phyloP scores from a whole-genome alignment of 495 filamentous ascomycete genomes.

The Chaetomium fimeti region DNA sequence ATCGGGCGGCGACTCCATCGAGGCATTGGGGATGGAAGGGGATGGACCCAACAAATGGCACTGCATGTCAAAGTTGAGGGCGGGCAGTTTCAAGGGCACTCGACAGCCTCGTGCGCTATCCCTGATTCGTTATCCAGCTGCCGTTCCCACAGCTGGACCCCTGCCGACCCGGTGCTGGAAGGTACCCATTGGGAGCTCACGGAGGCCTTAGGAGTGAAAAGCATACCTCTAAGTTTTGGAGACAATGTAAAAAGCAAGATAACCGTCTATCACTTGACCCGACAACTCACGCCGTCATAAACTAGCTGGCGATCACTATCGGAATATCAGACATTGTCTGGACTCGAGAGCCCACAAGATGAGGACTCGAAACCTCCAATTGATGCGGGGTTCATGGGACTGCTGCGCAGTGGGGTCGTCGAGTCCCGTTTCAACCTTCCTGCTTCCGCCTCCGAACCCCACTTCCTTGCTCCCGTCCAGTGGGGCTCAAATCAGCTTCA shows the following conservation, averaged over 20 bases:
- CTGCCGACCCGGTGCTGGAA: background rate
- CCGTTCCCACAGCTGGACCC: background rate
- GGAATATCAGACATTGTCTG: background rate
- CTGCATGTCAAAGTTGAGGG: background rate
- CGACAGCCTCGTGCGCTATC: conserved; percentile 5
- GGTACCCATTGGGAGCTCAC: background rate
- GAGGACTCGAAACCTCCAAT: background rate
- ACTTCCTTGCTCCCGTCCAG: background rate
- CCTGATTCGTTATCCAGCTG: conserved; percentile 3
- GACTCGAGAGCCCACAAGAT: background rate
- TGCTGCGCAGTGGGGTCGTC: background rate
- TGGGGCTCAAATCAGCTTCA: background rate
- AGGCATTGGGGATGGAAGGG: background rate
- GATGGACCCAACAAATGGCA: background rate
- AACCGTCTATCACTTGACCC: background rate
- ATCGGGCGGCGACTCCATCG: background rate
- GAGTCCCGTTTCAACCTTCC: background rate
- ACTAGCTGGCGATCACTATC: background rate
- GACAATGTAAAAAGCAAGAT: background rate
- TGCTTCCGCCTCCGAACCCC: background rate
- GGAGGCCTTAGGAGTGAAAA: background rate
- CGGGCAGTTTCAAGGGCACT: background rate
- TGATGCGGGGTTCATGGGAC: background rate
- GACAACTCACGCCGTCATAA: background rate
- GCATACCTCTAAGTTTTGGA: too few species aligned